Base-by-base conservation (phyloP, 257 asterid genomes). In the Euphrasia confusa region DNA sequence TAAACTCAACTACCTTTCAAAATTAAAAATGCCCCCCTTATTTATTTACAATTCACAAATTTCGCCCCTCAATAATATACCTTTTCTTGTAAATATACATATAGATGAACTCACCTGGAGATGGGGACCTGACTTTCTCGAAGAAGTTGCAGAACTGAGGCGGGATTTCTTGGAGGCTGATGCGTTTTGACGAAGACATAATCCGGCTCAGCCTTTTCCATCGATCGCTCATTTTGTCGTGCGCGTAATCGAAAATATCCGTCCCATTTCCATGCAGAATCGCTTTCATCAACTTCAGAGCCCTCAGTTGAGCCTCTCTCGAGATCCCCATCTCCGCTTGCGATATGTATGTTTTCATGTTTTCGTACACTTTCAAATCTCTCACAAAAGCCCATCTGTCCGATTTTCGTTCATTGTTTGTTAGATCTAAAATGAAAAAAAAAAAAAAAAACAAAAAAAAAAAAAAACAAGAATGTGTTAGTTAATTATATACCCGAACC, bases 301-400 rank as follows among this genome's bases (percentile, higher is more conserved):
- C 84, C 58, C 95, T 78, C 44, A 89, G 55, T 45, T 84, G 95
- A 54, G 82, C 7, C 2, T 85, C 95, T 71, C 78, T 79, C 15
- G 95, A 80, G 54, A 74, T 68, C 8, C 87, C 84, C 69, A 84
- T 12, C n/a, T 87, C 87, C 28, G 85, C 71, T 30, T 12, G 0
- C 1, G 0, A 0, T 7, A 84, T 74, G 35, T 81, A 84, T 0
- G 0, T 0, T 1, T 0, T 1, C 94, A 89, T 87, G 11, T 72
- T 75, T 2, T 17, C 1, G 60, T 79, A 83, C 15, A 87, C 82
- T 17, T 54, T 54, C 68, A 76, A 30, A 18, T 89, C 90, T 71
- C 71, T 87, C 50, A 87, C 72, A 3, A 84, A 49, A 11, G 94
- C 97, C 95, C 97, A 89, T 56, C 95, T 89, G 69, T 64, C 14